Base-by-base conservation (phyloP, 768 basidiomycete species). In the Pleurotus platypus region DNA sequence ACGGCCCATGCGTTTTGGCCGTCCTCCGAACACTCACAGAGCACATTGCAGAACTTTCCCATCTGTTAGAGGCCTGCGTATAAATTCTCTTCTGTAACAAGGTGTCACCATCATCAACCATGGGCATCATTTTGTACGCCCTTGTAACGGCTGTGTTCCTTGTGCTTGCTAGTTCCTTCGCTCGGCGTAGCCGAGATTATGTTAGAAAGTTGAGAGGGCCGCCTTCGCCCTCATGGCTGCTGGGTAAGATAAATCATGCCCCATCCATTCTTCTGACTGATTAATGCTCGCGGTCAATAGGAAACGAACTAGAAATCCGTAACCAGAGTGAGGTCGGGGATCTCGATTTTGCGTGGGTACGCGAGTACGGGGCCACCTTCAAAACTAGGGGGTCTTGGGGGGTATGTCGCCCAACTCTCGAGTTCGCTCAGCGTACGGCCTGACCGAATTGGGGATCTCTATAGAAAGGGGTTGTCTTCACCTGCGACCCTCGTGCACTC, bases 401-500 rank as follows among this genome's bases (percentile, higher is more conserved):
- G 4, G 55, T 56, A 27, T 22, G 46, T 56, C 18, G 4, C 43
- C 27, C 27, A 27, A 7, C 27, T 30, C 27, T 30, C 27, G 7
- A 7, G 7, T 15, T 56, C 11, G 30, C 24, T 43, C 30, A 9
- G 6, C 7, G 9, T 2, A 26, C 43, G 30, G 43, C 26, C 9
- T 22, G 13, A 20, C 43, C 3, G 16, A 12, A 40, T 22, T 50
- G 39, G 12, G 12, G 18, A 22, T 24, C 40, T 26, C 37, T 26
- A 38, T 8, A 72, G 71, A 60, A 62, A 27, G 64, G 71, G 47
- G 60, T 60, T 53, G 50, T 74, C 18, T 64, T 68, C 63, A 61
- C 70, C n/a, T 58, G 67, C 5, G 73, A 74, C 46, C 69, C 69
- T 0, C 67, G 71, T 56, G 70, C 70, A 2, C 49, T 72, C 13